Base-by-base conservation (phyloP, 73 alveolate species). In the Stentor coeruleus region DNA sequence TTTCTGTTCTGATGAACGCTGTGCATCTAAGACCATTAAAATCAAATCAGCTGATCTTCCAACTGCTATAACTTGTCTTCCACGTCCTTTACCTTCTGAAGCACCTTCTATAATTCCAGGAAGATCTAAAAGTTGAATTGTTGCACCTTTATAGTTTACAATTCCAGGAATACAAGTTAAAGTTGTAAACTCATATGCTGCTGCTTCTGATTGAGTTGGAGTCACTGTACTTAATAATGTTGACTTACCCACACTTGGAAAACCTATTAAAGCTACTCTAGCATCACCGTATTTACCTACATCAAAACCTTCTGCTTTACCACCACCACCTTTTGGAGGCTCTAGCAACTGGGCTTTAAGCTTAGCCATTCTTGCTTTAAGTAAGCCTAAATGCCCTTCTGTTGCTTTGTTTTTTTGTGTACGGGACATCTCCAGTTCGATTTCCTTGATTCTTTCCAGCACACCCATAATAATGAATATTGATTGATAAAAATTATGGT, bases 21-120 rank as follows among this genome's bases (percentile, higher is more conserved):
- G 95, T n/a, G 99, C 99, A 75, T 98, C 99, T 37, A 98, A 94
- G 39, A 98, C 98, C 97, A 98, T 98, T 82, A 98, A 86, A 73
- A 98, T 95, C 80, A 97, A 86, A 92, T 98, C 99, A 2, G 99
- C 93, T 59, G 99, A 91, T 85, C 96, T 97, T 3, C 99, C 99
- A 15, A 95, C 98, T 3, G 99, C 99, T 74, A 98, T 98, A 42
- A 98, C 99, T 93, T 98, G 97, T 87, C 99, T 91, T 57, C 99
- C 99, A 86, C 99, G 86, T 37, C 99, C 99, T 82, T 86, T 86
- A 75, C 98, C 98, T 85, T 94, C 98, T 40, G 99, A 95, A 3
- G 99, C 99, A 3, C 99, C 99, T 81, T 98, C 98, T 58, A 98
- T 98, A 73, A 98, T 98, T 59, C 99, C 99, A 28, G 99, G 99